These are phyloP conservation scores for Ascobolus immersus DNA, from an alignment of 495 filamentous ascomycete genomes.

Conservation along the genomic window DNA sequence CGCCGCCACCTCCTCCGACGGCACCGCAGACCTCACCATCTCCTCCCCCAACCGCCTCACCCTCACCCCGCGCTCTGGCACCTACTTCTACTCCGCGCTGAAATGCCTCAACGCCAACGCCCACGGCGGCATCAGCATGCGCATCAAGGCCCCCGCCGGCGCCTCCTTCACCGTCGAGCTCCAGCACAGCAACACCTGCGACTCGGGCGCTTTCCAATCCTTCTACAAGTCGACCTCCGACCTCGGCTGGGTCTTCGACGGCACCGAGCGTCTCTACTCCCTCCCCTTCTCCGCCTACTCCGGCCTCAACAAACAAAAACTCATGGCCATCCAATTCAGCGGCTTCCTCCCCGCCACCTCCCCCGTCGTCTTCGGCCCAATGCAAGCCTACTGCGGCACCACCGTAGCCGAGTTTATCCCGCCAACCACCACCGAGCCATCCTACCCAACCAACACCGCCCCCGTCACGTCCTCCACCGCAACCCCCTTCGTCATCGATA, in stretches of 20 bases:
- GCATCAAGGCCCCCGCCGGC: conserved; percentile 29
- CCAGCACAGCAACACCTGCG: conserved; percentile 23
- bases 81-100: conserved; percentile 35
- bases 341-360: conserved; percentile 19
- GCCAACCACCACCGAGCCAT: conserved; percentile 17
- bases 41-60: conserved; percentile 29
- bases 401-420: conserved; percentile 26
- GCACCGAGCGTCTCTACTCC: conserved; percentile 32
- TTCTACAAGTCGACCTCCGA: conserved; percentile 20
- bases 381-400: conserved; percentile 34
- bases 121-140: conserved; percentile 34
- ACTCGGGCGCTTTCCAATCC: conserved; percentile 16
- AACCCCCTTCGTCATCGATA: conserved; percentile 37
- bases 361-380: conserved; percentile 28
- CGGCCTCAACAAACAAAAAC: conserved; percentile 26
- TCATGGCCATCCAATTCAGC: conserved; percentile 26
- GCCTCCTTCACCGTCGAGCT: conserved; percentile 30
- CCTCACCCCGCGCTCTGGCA: conserved; percentile 24
- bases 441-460: conserved; percentile 22
- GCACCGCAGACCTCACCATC: conserved; percentile 30
- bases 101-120: conserved; percentile 27
- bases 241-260: conserved; percentile 35
- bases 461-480: conserved; percentile 24
- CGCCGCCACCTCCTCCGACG: conserved; percentile 32
- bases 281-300: conserved; percentile 29